Conservation (phyloP, 1,284 basidiomycete genomes). For the Ustilago tritici region DNA sequence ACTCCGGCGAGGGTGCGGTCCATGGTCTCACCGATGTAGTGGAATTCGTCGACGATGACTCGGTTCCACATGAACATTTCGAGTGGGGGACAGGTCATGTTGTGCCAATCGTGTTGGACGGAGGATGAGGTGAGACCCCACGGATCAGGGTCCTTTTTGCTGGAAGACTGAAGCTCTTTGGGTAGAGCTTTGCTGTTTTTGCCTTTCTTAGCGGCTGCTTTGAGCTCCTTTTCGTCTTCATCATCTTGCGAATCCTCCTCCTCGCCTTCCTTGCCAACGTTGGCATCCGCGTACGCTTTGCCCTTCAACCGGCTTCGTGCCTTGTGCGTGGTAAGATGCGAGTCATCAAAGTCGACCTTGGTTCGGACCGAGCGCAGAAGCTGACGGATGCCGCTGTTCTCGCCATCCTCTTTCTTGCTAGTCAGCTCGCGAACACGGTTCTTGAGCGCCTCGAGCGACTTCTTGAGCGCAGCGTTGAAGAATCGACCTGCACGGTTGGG, state of each 20-base stretch:
- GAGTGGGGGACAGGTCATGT: slow-evolving; percentile 83
- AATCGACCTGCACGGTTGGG: slow-evolving; percentile 53
- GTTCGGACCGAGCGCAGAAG: slow-evolving; percentile 27
- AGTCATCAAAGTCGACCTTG: slow-evolving; percentile 49
- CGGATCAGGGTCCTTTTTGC: slow-evolving; percentile 45
- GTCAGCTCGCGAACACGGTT: slow-evolving; percentile 55
- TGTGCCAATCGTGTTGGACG: slow-evolving; percentile 80
- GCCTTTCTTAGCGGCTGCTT: slow-evolving; percentile 63
- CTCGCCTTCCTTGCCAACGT: slow-evolving; percentile 72
- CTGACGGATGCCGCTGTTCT: slow-evolving; percentile 9
- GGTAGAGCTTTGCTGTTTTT: slow-evolving; percentile 63
- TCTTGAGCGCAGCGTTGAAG: slow-evolving; percentile 58
- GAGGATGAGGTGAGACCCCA: slow-evolving; percentile 80
- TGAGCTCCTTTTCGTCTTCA: slow-evolving; percentile 72
- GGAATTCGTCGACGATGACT: slow-evolving; percentile 93
- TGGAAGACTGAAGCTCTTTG: slow-evolving; percentile 45
- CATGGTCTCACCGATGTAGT: slow-evolving; percentile 77
- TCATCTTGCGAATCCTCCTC: slow-evolving; percentile 71
- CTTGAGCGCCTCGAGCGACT: slow-evolving; percentile 50
- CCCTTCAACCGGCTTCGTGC: slow-evolving; percentile 51
- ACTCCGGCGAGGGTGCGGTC: slow-evolving; percentile 83
- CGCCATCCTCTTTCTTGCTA: slow-evolving; percentile 16
- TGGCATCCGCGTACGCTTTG: slow-evolving; percentile 50
- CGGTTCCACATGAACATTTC: slow-evolving; percentile 84
- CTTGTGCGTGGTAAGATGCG: slow-evolving; percentile 51